Conservation (phyloP, 2,329 filamentous ascomycete species). For the Tolypocladium tundrense region DNA sequence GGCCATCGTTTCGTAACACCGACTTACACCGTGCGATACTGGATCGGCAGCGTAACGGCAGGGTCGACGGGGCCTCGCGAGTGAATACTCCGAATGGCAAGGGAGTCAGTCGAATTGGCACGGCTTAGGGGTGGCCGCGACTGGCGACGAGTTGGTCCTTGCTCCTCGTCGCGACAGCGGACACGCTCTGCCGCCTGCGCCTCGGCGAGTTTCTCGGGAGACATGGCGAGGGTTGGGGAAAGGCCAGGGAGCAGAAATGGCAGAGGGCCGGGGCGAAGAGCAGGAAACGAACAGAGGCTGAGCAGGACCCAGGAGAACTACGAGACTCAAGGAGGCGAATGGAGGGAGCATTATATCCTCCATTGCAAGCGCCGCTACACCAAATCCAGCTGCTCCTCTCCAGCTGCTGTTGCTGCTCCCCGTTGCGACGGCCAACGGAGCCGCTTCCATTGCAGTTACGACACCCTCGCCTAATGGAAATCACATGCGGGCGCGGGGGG, state of each 20-base stretch:
- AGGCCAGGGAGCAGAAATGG: not conserved
- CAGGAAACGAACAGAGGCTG: not conserved
- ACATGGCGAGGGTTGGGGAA: slow-evolving; percentile 1
- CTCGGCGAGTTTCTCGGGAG: slow-evolving; percentile 6
- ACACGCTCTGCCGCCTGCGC: slow-evolving; percentile 15
- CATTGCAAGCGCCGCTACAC: not conserved
- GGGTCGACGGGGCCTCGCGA: slow-evolving; percentile 17
- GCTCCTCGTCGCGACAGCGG: slow-evolving; percentile 27
- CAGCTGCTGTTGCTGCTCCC: not conserved
- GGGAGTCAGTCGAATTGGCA: slow-evolving; percentile 22
- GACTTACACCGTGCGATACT: slow-evolving; percentile 43
- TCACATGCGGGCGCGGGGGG: not conserved
- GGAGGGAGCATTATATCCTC: not conserved
- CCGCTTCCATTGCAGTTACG: not conserved
- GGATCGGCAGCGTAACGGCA: slow-evolving; percentile 32
- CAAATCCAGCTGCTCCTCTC: not conserved
- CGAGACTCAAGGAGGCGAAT: not conserved
- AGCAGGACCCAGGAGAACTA: not conserved
- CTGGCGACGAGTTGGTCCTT: slow-evolving; percentile 11
- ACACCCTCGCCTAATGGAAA: not conserved
- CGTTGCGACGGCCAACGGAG: not conserved
- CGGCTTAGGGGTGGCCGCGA: slow-evolving; percentile 8
- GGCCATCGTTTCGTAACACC: too few species aligned
- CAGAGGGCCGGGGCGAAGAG: not conserved
- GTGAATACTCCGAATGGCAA: slow-evolving; percentile 29